Conservation (phyloP, 768 basidiomycete genomes). For the Lentinula aciculospora region DNA sequence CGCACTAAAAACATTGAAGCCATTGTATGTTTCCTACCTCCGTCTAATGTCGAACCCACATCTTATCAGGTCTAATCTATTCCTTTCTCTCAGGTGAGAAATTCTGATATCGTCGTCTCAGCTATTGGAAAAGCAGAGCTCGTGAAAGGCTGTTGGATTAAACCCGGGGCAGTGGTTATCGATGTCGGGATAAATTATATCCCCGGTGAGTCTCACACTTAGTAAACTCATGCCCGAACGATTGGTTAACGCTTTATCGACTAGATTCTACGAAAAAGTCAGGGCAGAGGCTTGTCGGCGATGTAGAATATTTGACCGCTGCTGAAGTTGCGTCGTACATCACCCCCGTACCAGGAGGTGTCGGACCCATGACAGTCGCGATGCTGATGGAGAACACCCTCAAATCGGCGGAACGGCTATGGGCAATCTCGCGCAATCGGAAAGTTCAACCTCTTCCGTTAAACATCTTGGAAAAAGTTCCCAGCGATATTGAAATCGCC, state of each 20-base stretch:
- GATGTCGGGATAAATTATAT: conserved; percentile 98
- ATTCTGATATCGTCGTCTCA: conserved; percentile 89
- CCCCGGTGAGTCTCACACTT: conserved; percentile 48
- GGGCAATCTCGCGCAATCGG: conserved; percentile 59
- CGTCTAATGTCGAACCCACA: not conserved
- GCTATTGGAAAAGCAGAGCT: conserved; percentile 94
- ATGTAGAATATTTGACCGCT: conserved; percentile 86
- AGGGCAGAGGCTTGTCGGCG: conserved; percentile 92
- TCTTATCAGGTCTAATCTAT: conserved; percentile 5
- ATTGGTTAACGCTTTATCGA: not conserved
- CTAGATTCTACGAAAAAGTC: conserved; percentile 88
- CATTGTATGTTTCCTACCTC: conserved; percentile 46
- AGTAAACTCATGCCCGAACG: conserved; percentile 1
- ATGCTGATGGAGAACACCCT: conserved; percentile 96
- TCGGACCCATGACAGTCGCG: conserved; percentile 99
- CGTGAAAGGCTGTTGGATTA: conserved; percentile 91
- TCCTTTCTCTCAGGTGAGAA: conserved; percentile 75
- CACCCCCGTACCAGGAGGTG: conserved; percentile 97
- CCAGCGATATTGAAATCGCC: conserved; percentile 95
- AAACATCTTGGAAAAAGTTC: conserved; percentile 78
- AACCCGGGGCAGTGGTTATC: conserved; percentile 91
- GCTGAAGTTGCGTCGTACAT: conserved; percentile 77
- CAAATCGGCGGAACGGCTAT: conserved; percentile 75
- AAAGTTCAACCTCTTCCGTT: conserved; percentile 78
- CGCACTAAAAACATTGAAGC: conserved; percentile 75